Evolutionary conservation across 73 alveolate genomes (phyloP), one percentile per base, ranked within the genome.

Genomic region (Diophrys appendiculata): DNA sequence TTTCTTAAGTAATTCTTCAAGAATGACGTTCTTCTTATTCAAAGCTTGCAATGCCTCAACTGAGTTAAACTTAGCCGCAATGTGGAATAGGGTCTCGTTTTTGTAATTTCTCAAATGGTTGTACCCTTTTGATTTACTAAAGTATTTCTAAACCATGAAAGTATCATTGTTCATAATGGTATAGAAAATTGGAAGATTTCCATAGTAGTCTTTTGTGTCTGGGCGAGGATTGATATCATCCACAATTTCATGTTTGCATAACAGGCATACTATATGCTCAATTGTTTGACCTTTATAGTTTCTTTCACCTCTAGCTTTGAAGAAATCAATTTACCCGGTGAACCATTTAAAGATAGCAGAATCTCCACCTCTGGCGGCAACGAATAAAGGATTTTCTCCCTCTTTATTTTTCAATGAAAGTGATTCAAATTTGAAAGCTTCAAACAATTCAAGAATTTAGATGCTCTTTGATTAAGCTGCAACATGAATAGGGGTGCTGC

Each of bases 271-370:
- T 0, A 77, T 52, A 60, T 86, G 93, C 32, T 86, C 93, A 34
- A n/a, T n/a, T n/a, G n/a, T n/a, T n/a, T n/a, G n/a, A n/a, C n/a
- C n/a, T n/a, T n/a, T n/a, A 70, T 86, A 86, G 75, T 86, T 86
- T 43, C 84, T 43, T 34, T 86, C 89, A 0, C 93, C 93, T 52
- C 93, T 78, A 33, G 93, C 93, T 64, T 86, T 86, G 79, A 79
- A 86, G 74, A 72, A 86, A 34, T 86, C 89, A 0, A 52, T 33
- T 64, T 80, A 43, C 0, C 93, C 93, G 11, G 78, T 54, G 68
- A 86, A 86, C 93, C 93, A 86, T 26, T 86, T 70, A 68, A 79
- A 86, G 33, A 86, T 65, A 52, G 79, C 89, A 30, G 60, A 0
- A 53, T 79, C 87, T 8, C 93, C 93, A 29, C 43, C 89, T 64